phyloP scores from a whole-genome alignment of 352 stramenopile genomes.

The Thalassiosira delicatula region DNA sequence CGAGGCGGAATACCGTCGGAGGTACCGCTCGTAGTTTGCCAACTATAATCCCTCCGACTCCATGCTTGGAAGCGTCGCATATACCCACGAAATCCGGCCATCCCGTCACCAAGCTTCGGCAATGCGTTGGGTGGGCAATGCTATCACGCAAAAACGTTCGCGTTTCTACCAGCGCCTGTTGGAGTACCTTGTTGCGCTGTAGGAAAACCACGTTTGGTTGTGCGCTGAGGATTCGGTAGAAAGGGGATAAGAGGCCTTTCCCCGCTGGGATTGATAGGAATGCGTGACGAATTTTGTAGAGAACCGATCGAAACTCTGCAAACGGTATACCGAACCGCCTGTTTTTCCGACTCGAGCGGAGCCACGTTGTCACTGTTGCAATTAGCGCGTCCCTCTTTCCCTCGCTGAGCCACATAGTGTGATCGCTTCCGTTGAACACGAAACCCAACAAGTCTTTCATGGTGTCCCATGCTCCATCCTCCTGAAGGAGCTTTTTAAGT shows the following conservation, averaged over 20 bases:
- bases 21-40: background rate
- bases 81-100: background rate
- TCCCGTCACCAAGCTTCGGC: background rate
- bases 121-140: too few relatives aligned
- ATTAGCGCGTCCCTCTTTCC: background rate
- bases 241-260: constrained; percentile 1
- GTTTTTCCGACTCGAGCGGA: background rate
- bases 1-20: constrained; percentile 8
- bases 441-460: constrained; percentile 5
- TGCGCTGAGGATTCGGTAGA: background rate
- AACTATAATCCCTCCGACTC: constrained; percentile 9
- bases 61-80: constrained; percentile 9
- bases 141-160: background rate
- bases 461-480: background rate
- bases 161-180: background rate
- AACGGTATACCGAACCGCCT: constrained; percentile 5
- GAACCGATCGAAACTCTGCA: background rate
- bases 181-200: background rate
- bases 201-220: background rate
- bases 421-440: constrained; percentile 10
- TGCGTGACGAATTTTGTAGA: constrained; percentile 11
- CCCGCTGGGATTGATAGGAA: constrained; percentile 19
- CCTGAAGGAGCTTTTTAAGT: constrained; percentile 4
- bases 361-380: background rate
- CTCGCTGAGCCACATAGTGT: constrained; percentile 17